Evolutionary conservation across 129 eudicot species (phyloP).

Genomic region (Saussurea involucrata): DNA sequence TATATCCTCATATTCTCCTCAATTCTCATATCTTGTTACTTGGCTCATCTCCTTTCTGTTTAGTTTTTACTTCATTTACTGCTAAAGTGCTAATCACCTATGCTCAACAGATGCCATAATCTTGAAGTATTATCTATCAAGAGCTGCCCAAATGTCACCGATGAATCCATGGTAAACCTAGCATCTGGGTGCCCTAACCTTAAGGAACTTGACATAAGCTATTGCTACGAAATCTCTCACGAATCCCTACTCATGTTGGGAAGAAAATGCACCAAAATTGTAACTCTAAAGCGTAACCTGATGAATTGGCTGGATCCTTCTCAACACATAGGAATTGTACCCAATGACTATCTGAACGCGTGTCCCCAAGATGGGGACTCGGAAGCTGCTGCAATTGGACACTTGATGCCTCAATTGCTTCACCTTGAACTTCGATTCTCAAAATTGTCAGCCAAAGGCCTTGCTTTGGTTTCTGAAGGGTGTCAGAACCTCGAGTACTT

Average conservation of each 20-base stretch:
- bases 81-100: too few species aligned
- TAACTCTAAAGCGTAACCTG: conserved; percentile 59
- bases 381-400: conserved; percentile 80
- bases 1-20: background rate
- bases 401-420: conserved; percentile 59
- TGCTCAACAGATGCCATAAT: conserved; percentile 69
- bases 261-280: conserved; percentile 50
- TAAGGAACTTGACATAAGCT: conserved; percentile 83
- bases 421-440: conserved; percentile 81
- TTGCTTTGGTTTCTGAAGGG: conserved; percentile 62
- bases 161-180: conserved; percentile 48
- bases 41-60: background rate
- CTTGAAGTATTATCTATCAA: conserved; percentile 75
- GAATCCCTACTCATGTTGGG: conserved; percentile 58
- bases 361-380: conserved; percentile 92
- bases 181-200: conserved; percentile 73
- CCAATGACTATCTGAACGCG: conserved; percentile 59
- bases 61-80: background rate
- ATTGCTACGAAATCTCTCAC: conserved; percentile 85
- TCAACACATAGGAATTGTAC: conserved; percentile 66
- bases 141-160: conserved; percentile 74
- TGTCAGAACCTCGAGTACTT: conserved; percentile 63
- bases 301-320: conserved; percentile 91
- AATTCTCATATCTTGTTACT: background rate
- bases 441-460: conserved; percentile 67